Base-by-base conservation (phyloP, 768 basidiomycete genomes). In the Hydnomerulius pinastri region DNA sequence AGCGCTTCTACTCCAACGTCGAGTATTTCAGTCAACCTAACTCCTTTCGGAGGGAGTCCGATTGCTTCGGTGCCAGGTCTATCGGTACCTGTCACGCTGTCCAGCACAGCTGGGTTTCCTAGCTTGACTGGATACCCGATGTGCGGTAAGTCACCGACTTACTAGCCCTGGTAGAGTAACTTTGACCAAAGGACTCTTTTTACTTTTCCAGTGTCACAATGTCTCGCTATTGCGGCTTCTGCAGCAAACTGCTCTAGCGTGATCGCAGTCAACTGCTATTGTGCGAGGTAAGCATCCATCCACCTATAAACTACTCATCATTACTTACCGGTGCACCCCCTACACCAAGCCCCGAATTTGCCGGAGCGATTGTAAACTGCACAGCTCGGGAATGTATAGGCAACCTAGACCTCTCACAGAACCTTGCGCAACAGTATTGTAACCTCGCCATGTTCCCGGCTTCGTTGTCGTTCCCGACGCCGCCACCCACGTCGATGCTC, bases 211-310 rank as follows among this genome's bases (percentile, higher is more conserved):
- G 81, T 81, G 10, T 70, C 71, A 27, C 63, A 70, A 33, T 82
- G 81, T 54, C 63, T 81, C 3, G 68, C 66, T 7, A 49, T 66
- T 1, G 71, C 75, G 1, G 69, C 73, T 6, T 61, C 71, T 2
- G 51, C 57, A 3, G 70, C 71, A 0, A 75, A 73, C 33, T 82
- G 80, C 62, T 53, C 66, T 5, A 77, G 74, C 48, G 54, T 81
- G 23, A 65, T 71, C 11, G 74, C 75, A 6, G 75, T 81, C 27
- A 69, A 76, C 47, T 82, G 81, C 56, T 82, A 73, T 58, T 81
- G 81, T 50, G 39, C 58, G 18, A 72, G 64, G 72, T 73, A 59
- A 51, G 71, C 53, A 38, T 11, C 23, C 23, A 36, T 35, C 29
- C 9, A 4, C 49, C 40, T n/a, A n/a, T n/a, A n/a, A n/a, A n/a